phyloP scores from a whole-genome alignment of 345 rosid species.

The Sisymbrium altissimum region DNA sequence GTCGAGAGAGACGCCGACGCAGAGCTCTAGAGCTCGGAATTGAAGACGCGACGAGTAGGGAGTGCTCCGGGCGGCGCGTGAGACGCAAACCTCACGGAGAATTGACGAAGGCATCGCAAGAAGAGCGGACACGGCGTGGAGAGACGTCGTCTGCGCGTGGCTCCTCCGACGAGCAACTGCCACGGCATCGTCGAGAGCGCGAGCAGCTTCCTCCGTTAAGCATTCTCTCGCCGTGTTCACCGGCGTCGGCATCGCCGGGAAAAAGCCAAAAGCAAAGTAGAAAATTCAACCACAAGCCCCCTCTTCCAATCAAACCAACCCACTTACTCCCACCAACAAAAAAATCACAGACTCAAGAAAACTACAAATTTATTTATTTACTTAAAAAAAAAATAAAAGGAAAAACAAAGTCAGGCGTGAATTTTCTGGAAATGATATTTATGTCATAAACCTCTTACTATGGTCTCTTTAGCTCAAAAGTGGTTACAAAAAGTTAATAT shows the following conservation, averaged over 20 bases:
- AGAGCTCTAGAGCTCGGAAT: constrained; percentile 60
- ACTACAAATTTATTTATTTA: background rate
- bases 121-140: constrained; percentile 64
- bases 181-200: constrained; percentile 60
- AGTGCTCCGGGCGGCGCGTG: constrained; percentile 39
- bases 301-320: constrained; percentile 18
- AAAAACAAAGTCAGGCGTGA: constrained; percentile 15
- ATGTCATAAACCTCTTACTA: background rate
- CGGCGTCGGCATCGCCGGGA: constrained; percentile 69
- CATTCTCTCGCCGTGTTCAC: constrained; percentile 56
- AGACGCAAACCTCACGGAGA: constrained; percentile 55
- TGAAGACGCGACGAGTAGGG: constrained; percentile 48
- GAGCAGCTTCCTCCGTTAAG: constrained; percentile 61
- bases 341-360: no score
- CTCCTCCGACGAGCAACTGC: constrained; percentile 62
- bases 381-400: no score
- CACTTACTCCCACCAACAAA: constrained; percentile 18
- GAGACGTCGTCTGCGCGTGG: constrained; percentile 66
- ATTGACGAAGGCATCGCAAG: constrained; percentile 47
- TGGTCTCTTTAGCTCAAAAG: constrained; percentile 26
- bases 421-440: constrained; percentile 17
- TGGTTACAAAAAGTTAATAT: background rate
- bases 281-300: background rate
- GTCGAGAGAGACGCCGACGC: constrained; percentile 59
- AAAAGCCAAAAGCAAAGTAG: constrained; percentile 3